Percentiles rank a stretch among this genome's conserved stretches.
Conservation (phyloP, 1,284 basidiomycete genomes). For the Leccinum fallax region DNA sequence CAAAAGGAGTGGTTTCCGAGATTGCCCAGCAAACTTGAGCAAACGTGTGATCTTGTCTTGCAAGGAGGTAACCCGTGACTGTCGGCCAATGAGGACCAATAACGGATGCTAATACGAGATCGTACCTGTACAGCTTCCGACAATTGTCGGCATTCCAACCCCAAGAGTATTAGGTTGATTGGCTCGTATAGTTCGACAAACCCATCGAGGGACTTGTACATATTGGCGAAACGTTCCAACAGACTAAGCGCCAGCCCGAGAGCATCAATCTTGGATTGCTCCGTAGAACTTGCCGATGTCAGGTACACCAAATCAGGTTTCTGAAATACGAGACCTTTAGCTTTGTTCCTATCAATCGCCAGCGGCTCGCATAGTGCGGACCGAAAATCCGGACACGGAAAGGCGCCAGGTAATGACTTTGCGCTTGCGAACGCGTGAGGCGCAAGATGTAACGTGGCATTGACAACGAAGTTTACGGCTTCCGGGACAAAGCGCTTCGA, state of each 20-base stretch:
- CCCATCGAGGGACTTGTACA: slow-evolving; percentile 78
- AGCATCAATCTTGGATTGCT: slow-evolving; percentile 70
- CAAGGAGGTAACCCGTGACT: slow-evolving; percentile 49
- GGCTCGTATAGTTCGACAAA: slow-evolving; percentile 87
- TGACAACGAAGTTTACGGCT: slow-evolving; percentile 81
- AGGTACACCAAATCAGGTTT: slow-evolving; percentile 54
- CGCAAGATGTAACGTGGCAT: slow-evolving; percentile 71
- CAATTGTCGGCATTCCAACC: slow-evolving; percentile 52
- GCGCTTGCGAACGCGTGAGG: slow-evolving; percentile 57
- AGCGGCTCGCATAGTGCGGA: slow-evolving; percentile 47
- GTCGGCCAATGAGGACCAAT: slow-evolving; percentile 8
- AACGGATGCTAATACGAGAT: neutral
- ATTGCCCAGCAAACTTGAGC: slow-evolving; percentile 72
- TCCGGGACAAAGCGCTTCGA: slow-evolving; percentile 93
- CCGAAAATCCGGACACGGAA: slow-evolving; percentile 75
- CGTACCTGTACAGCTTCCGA: slow-evolving; percentile 58
- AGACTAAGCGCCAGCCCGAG: slow-evolving; percentile 66
- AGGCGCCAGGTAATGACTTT: slow-evolving; percentile 59
- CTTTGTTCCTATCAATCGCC: slow-evolving; percentile 44
- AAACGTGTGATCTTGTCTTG: slow-evolving; percentile 57
- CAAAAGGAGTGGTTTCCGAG: slow-evolving; percentile 79
- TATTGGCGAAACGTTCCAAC: slow-evolving; percentile 65
- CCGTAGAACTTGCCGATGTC: slow-evolving; percentile 42
- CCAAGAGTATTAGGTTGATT: slow-evolving; percentile 58
- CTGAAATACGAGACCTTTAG: slow-evolving; percentile 40